Base-by-base conservation (phyloP, 2,329 filamentous ascomycete genomes). In the Stachybotrys chlorohalonatus region DNA sequence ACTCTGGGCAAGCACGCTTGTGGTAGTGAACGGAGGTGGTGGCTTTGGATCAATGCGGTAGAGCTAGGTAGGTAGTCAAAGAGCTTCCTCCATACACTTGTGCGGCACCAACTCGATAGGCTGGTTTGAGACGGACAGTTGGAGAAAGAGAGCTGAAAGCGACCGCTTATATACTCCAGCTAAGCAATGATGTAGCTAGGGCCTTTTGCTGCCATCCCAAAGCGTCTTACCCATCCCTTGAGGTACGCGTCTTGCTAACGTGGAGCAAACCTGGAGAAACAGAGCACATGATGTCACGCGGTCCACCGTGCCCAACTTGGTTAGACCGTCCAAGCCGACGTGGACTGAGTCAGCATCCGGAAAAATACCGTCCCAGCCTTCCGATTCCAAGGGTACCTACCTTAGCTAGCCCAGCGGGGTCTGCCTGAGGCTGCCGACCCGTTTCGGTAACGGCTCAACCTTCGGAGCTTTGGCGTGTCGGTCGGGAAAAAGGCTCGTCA, bases 401-500 rank as follows among this genome's bases (percentile, higher is more conserved):
- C 36, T 13, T 9, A 42, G 36, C 36, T 13, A 9, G 9, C 36
- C 36, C 36, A 9, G 9, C 36, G 13, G 36, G 8, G 6, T 42
- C 13, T n/a, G 60, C 59, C 59, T 68, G 49, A 71, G 69, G 69
- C 67, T 47, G 0, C n/a, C 39, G 57, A 7, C 30, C 39, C 47
- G 30, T 56, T 55, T 64, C 68, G 68, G 68, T 64, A 66, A 65
- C 66, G 65, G 68, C 62, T 68, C 63, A 66, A 69, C 61, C 63
- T 66, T 68, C 66, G 64, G 62, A 67, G 64, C 62, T 60, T 64
- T 63, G 62, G 49, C 57, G 57, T 57, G 56, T 59, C 56, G 52
- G 58, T 63, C 59, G 59, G 63, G 67, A 72, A 72, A 73, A 73
- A 71, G 67, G 68, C 70, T 73, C 70, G 68, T 69, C 65, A 62